Evolutionary conservation across 2,329 filamentous ascomycete genomes (phyloP).

Genomic region (Davidsoniella eucalypti): DNA sequence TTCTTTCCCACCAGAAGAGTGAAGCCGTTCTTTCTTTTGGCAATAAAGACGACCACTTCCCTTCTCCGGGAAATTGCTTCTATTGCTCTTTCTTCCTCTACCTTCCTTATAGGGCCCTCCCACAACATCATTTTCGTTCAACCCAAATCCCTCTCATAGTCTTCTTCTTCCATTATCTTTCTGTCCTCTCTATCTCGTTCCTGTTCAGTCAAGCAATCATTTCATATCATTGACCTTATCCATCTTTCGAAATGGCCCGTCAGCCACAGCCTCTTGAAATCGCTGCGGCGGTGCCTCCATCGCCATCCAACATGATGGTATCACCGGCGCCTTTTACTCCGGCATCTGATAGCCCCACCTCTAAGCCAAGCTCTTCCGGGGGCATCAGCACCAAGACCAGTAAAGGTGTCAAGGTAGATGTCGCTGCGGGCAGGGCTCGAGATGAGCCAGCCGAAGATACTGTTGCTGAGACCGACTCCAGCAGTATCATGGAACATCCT

Average conservation of each 20-base stretch:
- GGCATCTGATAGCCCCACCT: neutral
- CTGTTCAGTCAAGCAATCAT: neutral
- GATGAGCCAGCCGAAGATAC: conserved; percentile 1
- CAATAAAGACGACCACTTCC: too few species aligned
- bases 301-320: neutral
- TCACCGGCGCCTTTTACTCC: neutral
- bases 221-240: too few species aligned
- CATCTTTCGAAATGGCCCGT: too few species aligned
- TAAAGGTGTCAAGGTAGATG: neutral
- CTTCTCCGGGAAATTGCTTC: too few species aligned
- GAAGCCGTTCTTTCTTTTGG: too few species aligned
- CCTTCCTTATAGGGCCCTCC: too few species aligned
- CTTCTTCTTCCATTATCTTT: neutral
- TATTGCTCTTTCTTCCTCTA: too few species aligned
- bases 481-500: neutral
- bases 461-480: neutral
- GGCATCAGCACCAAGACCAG: neutral
- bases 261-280: neutral
- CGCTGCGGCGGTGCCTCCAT: neutral
- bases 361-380: neutral
- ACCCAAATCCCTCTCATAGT: too few species aligned
- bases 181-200: neutral
- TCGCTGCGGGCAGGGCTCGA: neutral
- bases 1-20: too few species aligned
- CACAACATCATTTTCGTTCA: too few species aligned